These are phyloP conservation scores for Tolypocladium ophioglossoides DNA, from an alignment of 2,329 filamentous ascomycete species.

Conservation along the genomic window DNA sequence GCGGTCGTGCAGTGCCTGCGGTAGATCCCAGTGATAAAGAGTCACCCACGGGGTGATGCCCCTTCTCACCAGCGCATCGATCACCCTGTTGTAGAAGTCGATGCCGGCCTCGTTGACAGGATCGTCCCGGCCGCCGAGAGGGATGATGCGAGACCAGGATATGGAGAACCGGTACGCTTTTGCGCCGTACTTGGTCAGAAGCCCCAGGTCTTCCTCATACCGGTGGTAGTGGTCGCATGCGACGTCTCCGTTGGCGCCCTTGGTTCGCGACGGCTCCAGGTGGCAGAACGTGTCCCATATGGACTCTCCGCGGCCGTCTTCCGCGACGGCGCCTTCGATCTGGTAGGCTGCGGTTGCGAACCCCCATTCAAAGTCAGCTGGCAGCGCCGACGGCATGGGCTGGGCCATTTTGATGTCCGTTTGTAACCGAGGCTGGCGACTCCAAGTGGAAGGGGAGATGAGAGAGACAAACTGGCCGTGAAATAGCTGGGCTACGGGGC, in stretches of 20 bases:
- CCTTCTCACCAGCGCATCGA: constrained; percentile 44
- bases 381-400: constrained; percentile 11
- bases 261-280: constrained; percentile 27
- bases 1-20: constrained; percentile 22
- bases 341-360: constrained; percentile 33
- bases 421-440: not conserved
- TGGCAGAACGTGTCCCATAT: constrained; percentile 33
- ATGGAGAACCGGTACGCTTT: constrained; percentile 55
- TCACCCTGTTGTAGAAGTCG: constrained; percentile 47
- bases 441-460: not conserved
- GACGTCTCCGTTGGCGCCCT: constrained; percentile 34
- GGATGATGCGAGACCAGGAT: constrained; percentile 57
- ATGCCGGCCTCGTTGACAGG: constrained; percentile 51
- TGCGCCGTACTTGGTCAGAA: constrained; percentile 47
- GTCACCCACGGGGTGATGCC: constrained; percentile 53
- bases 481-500: not conserved
- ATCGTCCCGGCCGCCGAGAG: constrained; percentile 51
- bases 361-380: constrained; percentile 27
- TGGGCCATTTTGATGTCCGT: constrained; percentile 3
- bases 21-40: constrained; percentile 53
- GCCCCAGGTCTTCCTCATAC: constrained; percentile 42
- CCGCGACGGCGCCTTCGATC: constrained; percentile 30
- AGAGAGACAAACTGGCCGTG: not conserved
- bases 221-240: constrained; percentile 32
- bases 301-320: constrained; percentile 29